Evolutionary conservation across 208 protist species (phyloP).

Genomic region (Leishmania tarentolae): DNA sequence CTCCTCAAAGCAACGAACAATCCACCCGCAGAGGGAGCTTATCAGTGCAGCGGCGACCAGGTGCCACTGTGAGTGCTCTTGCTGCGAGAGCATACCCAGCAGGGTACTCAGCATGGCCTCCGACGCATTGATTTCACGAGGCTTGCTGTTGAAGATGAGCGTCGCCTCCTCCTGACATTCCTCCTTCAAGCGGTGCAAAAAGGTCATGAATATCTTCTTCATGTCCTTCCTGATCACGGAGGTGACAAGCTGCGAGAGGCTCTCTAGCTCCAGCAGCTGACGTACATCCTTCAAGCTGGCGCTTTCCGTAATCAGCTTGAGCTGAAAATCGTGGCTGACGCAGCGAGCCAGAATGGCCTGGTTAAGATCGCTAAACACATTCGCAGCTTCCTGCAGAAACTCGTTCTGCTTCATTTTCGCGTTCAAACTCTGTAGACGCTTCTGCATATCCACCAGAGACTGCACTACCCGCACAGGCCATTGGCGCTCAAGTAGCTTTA

Average conservation of each 20-base stretch:
- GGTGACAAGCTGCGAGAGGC: conserved; percentile 59
- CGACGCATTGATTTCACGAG: conserved; percentile 34
- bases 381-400: conserved; percentile 45
- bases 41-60: conserved; percentile 74
- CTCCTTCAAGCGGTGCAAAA: conserved; percentile 78
- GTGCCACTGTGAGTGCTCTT: conserved; percentile 69
- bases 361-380: conserved; percentile 69
- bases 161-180: conserved; percentile 67
- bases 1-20: conserved; percentile 60
- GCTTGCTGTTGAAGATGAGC: conserved; percentile 38
- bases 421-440: conserved; percentile 34
- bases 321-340: conserved; percentile 83
- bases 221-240: conserved; percentile 76
- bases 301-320: conserved; percentile 74
- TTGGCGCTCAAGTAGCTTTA: conserved; percentile 56
- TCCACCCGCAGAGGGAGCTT: conserved; percentile 65
- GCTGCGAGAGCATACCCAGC: conserved; percentile 69
- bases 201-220: conserved; percentile 82
- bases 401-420: conserved; percentile 17
- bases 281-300: conserved; percentile 64
- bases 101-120: conserved; percentile 66
- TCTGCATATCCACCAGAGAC: conserved; percentile 53
- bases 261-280: conserved; percentile 63
- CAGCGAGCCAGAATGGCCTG: conserved; percentile 70
- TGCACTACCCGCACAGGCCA: conserved; percentile 64